phyloP scores from a whole-genome alignment of 768 basidiomycete genomes.

The Naganishia kalamii region DNA sequence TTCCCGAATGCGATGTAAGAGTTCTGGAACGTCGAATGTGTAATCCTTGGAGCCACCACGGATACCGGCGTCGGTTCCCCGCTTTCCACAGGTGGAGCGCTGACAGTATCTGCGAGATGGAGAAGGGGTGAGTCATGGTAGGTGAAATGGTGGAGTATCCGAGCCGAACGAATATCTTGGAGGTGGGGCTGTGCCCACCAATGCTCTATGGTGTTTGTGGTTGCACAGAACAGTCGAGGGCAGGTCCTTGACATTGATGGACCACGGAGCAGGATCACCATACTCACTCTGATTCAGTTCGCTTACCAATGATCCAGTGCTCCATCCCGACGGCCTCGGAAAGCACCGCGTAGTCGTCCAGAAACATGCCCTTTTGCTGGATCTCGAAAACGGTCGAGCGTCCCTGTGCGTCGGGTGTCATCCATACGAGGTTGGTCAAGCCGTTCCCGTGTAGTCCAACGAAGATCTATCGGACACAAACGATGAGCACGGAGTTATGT shows the following conservation, averaged over 20 bases:
- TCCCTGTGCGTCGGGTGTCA: slow-evolving; percentile 21
- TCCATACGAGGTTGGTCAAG: slow-evolving; percentile 31
- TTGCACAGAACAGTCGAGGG: no score
- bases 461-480: slow-evolving; percentile 31
- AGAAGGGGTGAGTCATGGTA: background rate
- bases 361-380: slow-evolving; percentile 11
- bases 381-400: slow-evolving; percentile 21
- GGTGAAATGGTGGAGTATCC: background rate
- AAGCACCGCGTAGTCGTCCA: slow-evolving; percentile 16
- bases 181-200: background rate
- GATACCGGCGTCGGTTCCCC: background rate
- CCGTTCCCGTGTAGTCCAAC: slow-evolving; percentile 34
- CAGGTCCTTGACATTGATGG: no score
- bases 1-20: background rate
- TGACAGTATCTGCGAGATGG: background rate
- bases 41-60: background rate
- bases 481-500: no score
- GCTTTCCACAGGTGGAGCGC: background rate
- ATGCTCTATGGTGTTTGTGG: no score
- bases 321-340: slow-evolving; percentile 19
- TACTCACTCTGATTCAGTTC: background rate
- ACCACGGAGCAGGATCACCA: background rate
- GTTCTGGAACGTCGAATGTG: background rate
- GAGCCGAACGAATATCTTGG: background rate
- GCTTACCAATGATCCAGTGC: slow-evolving; percentile 18